Evolutionary conservation across 768 basidiomycete species (phyloP), one percentile per base, ranked within the genome.

Genomic region (Trametes punicea): DNA sequence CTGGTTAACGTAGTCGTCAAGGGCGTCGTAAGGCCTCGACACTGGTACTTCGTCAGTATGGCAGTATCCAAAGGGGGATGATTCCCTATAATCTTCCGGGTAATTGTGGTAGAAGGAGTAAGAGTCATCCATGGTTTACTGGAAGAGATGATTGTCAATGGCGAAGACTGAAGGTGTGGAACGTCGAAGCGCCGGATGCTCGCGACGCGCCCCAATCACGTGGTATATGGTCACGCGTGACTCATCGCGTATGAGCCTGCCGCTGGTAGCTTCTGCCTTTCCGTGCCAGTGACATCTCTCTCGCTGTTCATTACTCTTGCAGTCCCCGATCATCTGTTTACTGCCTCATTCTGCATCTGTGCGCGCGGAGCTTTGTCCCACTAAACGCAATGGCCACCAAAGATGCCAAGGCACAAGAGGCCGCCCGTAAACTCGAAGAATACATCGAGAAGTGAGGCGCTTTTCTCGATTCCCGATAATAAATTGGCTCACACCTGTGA

Each of bases 401-500:
- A 25, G 60, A 57, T 18, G 57, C 62, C 33, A 64, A 70, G 45
- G 57, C 62, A 11, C 51, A 55, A 13, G 55, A 63, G 15, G 67
- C 64, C 26, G 61, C 64, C 31, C 64, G 65, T 46, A 71, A 70
- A 56, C 45, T 88, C 21, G 84, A 89, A 62, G 88, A 90, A 67
- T 89, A 86, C 66, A 87, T 90, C 51, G 85, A 88, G 67, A 90
- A 85, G 89, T 87, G 62, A 56, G 73, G 65, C 52, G 46, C 52
- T 51, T 39, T 61, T 57, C 23, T 15, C 18, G 30, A 45, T 45
- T 31, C 30, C 26, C 25, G 21, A 29, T 6, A 25, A 41, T 16
- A 44, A 47, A 40, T 21, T 46, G 38, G 53, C 54, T 53, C 64
- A 64, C 54, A 51, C 62, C 23, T 23, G 13, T 4, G 33, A 23